A percentile compares a stretch with the other conserved stretches of the same genome.
Conservation (phyloP, 2,329 filamentous ascomycete species). For the Ophiocordyceps unilateralis region DNA sequence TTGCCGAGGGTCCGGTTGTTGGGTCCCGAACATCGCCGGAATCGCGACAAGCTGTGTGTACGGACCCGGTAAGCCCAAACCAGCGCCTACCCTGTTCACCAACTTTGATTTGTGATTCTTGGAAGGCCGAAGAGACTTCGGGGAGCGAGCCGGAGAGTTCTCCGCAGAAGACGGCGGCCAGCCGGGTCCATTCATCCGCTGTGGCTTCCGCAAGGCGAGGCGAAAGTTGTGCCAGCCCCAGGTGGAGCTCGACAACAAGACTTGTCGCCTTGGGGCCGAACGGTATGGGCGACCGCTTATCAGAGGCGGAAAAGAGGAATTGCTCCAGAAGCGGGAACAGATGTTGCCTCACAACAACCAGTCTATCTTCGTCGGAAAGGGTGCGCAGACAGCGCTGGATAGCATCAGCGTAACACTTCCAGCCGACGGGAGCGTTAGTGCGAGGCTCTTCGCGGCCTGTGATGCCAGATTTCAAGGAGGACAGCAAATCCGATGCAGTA, state of each 20-base stretch:
- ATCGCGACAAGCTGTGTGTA: conserved; percentile 18
- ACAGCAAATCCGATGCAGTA: conserved; percentile 42
- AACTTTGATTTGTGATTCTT: conserved; percentile 52
- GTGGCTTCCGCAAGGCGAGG: conserved; percentile 30
- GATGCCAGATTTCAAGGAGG: conserved; percentile 54
- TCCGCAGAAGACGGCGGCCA: conserved; percentile 42
- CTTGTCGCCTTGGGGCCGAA: conserved; percentile 16
- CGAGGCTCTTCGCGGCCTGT: conserved; percentile 57
- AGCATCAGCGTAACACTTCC: conserved; percentile 56
- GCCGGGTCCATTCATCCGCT: conserved; percentile 39
- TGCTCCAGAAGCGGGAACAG: conserved; percentile 37
- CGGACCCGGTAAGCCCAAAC: conserved; percentile 36
- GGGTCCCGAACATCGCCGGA: conserved; percentile 10
- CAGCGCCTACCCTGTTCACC: conserved; percentile 51
- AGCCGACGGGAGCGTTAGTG: conserved; percentile 50
- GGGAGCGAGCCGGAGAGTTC: conserved; percentile 60
- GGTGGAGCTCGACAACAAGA: conserved; percentile 29
- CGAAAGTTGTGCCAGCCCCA: conserved; percentile 22
- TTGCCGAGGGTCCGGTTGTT: conserved; percentile 11
- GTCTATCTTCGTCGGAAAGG: conserved; percentile 26
- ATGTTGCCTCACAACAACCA: conserved; percentile 27
- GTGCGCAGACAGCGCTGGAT: conserved; percentile 33
- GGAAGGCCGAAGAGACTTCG: conserved; percentile 64
- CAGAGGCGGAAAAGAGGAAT: conserved; percentile 29
- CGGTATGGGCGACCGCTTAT: conserved; percentile 17